A percentile compares a stretch with the other conserved stretches of the same genome.
Conservation (phyloP, 306 rosid species). For the Ammopiptanthus mongolicus region DNA sequence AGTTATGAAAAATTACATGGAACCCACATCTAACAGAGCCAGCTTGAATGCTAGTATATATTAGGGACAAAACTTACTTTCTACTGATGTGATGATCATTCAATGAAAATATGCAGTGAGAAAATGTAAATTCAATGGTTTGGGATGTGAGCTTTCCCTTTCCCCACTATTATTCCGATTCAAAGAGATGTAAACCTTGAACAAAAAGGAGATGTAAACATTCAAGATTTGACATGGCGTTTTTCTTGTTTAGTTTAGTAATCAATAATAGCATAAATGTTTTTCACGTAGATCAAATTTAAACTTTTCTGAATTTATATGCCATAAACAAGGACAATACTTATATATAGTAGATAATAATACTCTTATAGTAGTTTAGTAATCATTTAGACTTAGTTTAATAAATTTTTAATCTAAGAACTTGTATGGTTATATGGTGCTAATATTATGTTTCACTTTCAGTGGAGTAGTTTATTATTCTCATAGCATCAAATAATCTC, state of each 20-base stretch:
- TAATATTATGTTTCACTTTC: too few species aligned
- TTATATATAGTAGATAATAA: too few species aligned
- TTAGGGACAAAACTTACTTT: not conserved
- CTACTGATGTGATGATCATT: not conserved
- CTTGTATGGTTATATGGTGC: too few species aligned
- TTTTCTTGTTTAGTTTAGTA: not conserved
- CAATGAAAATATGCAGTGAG: not conserved
- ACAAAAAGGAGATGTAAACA: not conserved
- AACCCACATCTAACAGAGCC: conserved; percentile 5
- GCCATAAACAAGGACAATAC: too few species aligned
- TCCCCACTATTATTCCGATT: not conserved
- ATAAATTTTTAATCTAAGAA: too few species aligned
- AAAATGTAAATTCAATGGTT: not conserved
- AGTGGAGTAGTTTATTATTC: too few species aligned
- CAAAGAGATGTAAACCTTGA: not conserved
- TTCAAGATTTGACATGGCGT: too few species aligned
- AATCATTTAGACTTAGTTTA: too few species aligned
- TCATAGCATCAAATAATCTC: too few species aligned
- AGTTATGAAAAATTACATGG: too few species aligned
- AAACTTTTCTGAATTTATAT: not conserved
- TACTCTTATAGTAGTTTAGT: too few species aligned
- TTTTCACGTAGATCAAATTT: not conserved
- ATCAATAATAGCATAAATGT: not conserved
- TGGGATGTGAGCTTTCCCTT: not conserved
- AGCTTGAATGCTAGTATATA: not conserved